A percentile compares a stretch with the other conserved stretches of the same genome.
Conservation (phyloP, 1,139 yeast genomes). For the Saccharomyces hybrid region DNA sequence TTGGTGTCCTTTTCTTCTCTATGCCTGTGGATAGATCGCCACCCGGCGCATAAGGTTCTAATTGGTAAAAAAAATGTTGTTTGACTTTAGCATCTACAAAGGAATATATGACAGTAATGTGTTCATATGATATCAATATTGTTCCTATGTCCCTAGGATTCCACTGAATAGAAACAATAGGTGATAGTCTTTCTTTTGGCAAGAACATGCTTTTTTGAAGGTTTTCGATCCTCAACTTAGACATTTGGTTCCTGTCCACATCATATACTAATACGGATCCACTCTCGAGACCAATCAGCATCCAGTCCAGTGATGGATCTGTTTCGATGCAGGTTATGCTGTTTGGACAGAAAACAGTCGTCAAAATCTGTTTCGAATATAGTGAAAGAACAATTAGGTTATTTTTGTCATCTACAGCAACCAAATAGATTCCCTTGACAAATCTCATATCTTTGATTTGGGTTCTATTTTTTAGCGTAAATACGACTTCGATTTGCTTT, state of each 20-base stretch:
- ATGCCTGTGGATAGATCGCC: constrained; percentile 36
- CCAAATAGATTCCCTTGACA: constrained; percentile 73
- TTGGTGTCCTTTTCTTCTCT: constrained; percentile 38
- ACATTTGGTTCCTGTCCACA: constrained; percentile 63
- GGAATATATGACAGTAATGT: constrained; percentile 40
- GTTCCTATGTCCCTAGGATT: constrained; percentile 88
- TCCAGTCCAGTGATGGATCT: constrained; percentile 86
- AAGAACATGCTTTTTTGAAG: constrained; percentile 48
- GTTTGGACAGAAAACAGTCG: constrained; percentile 49
- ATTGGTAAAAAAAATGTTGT: constrained; percentile 38
- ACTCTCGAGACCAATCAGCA: constrained; percentile 68
- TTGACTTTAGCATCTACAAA: constrained; percentile 42
- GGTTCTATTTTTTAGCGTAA: constrained; percentile 45
- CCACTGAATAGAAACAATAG: constrained; percentile 61
- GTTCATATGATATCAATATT: constrained; percentile 59
- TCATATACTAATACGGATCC: constrained; percentile 71
- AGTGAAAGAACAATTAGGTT: constrained; percentile 62
- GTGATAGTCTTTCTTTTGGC: constrained; percentile 37
- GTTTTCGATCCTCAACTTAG: constrained; percentile 64
- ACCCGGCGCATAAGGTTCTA: constrained; percentile 55
- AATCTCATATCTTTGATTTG: constrained; percentile 54
- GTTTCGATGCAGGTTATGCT: constrained; percentile 56
- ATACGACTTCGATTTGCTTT: constrained; percentile 66
- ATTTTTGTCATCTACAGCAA: constrained; percentile 52
- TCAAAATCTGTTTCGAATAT: constrained; percentile 51